Percentiles rank a stretch among this genome's conserved stretches.
Conservation (phyloP, 2,329 filamentous ascomycete genomes). For the Beauveria asiatica region DNA sequence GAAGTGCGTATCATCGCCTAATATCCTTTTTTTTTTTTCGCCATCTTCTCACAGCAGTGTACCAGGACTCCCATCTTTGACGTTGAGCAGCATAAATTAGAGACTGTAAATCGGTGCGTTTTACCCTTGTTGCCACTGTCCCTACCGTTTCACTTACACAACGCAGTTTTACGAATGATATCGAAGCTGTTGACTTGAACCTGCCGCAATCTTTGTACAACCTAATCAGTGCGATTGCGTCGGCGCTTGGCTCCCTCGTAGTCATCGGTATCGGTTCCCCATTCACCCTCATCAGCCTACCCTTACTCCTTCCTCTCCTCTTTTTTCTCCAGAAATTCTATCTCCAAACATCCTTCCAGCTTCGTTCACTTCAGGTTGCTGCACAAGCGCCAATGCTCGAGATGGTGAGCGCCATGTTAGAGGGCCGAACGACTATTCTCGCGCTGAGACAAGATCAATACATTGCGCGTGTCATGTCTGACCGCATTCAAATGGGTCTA, state of each 20-base stretch:
- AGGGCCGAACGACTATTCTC: not conserved
- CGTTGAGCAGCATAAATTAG: not conserved
- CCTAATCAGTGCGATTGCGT: not conserved
- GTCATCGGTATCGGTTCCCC: constrained; percentile 3
- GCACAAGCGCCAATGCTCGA: constrained; percentile 3
- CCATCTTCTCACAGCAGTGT: too few relatives aligned
- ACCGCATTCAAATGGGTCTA: not conserved
- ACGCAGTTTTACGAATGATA: not conserved
- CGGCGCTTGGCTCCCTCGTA: not conserved
- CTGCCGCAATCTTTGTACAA: constrained; percentile 2
- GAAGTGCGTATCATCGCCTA: not conserved
- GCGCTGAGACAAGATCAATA: not conserved
- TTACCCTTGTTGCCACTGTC: too few relatives aligned
- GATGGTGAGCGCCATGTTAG: not conserved
- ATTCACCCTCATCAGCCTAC: not conserved
- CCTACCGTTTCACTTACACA: not conserved
- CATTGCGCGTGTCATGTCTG: not conserved
- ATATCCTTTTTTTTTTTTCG: too few relatives aligned
- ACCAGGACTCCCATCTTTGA: not conserved
- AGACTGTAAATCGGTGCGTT: not conserved
- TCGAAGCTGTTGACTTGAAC: not conserved
- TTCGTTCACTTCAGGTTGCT: not conserved
- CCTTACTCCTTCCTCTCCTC: not conserved
- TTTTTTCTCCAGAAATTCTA: not conserved
- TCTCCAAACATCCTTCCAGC: not conserved